A percentile compares a stretch with the other conserved stretches of the same genome.
These are phyloP conservation scores for Patellifolia procumbens DNA, from an alignment of 179 eudicot genomes.

Conservation along the genomic window DNA sequence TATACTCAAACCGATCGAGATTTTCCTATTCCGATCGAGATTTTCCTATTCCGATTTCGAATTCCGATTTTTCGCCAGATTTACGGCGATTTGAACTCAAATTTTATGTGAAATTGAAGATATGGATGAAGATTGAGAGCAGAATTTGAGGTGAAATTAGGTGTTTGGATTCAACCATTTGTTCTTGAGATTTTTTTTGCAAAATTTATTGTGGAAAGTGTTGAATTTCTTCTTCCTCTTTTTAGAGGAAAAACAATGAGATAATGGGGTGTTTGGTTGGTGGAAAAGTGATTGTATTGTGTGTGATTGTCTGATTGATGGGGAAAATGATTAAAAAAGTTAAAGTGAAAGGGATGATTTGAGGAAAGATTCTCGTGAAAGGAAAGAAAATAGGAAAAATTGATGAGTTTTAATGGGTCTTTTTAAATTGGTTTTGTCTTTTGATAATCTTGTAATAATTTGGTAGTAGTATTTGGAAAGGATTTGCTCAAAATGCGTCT, in stretches of 20 bases:
- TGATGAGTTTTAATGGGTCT: not conserved
- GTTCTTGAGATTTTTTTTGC: not conserved
- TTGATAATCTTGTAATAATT: too few relatives aligned
- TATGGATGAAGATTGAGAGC: not conserved
- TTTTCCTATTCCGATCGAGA: too few relatives aligned
- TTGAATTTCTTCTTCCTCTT: not conserved
- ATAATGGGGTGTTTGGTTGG: constrained; percentile 19
- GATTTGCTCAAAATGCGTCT: too few relatives aligned
- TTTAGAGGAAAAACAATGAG: constrained; percentile 2
- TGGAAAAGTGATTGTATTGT: constrained; percentile 4
- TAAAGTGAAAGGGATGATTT: not conserved
- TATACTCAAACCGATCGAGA: constrained; percentile 6
- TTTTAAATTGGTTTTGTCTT: too few relatives aligned
- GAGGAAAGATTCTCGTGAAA: not conserved
- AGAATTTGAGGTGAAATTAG: constrained; percentile 15
- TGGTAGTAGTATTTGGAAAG: too few relatives aligned
- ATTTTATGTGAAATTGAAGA: constrained; percentile 13
- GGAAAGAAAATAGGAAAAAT: not conserved
- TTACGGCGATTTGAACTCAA: not conserved
- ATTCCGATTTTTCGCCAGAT: not conserved
- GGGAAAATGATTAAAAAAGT: not conserved
- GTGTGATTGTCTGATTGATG: not conserved
- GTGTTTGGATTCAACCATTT: constrained; percentile 17
- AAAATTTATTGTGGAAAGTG: not conserved
- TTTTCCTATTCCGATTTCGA: not conserved